These are phyloP conservation scores for Thuidium tamariscinum DNA, from an alignment of 225 moss, liverwort and hornwort genomes.

Conservation along the genomic window DNA sequence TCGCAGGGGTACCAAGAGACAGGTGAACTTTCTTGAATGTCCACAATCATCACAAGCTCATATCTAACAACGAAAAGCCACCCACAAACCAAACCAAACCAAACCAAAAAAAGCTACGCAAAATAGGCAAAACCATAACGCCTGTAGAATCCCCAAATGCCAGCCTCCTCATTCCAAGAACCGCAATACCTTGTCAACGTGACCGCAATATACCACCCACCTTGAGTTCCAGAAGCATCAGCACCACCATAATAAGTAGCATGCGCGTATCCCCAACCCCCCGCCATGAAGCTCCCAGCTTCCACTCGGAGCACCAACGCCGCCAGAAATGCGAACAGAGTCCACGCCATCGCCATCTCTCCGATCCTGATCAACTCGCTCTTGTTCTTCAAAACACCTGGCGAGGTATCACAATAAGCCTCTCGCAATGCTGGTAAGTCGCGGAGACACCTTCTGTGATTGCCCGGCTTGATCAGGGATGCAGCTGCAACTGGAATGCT, in stretches of 20 bases:
- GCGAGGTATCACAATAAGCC: neutral
- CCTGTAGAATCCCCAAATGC: neutral
- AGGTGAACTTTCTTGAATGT: neutral
- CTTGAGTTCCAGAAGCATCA: conserved; percentile 52
- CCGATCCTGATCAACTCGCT: neutral
- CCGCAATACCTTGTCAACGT: neutral
- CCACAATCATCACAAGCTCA: neutral
- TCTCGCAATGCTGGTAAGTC: neutral
- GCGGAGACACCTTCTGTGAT: neutral
- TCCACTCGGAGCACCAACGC: neutral
- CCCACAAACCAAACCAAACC: neutral
- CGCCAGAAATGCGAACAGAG: neutral
- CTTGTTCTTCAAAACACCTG: neutral
- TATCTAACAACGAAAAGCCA: neutral
- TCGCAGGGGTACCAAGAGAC: neutral
- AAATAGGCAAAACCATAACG: neutral
- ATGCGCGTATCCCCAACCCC: conserved; percentile 32
- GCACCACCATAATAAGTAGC: conserved; percentile 54
- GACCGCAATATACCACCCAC: neutral
- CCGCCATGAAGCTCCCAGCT: conserved; percentile 13
- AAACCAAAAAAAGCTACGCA: neutral
- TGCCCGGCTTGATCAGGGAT: neutral
- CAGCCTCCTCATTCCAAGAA: neutral
- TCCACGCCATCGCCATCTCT: conserved; percentile 2
- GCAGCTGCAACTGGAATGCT: neutral